Base-by-base conservation (phyloP, 345 rosid genomes). In the Citrus inodora region DNA sequence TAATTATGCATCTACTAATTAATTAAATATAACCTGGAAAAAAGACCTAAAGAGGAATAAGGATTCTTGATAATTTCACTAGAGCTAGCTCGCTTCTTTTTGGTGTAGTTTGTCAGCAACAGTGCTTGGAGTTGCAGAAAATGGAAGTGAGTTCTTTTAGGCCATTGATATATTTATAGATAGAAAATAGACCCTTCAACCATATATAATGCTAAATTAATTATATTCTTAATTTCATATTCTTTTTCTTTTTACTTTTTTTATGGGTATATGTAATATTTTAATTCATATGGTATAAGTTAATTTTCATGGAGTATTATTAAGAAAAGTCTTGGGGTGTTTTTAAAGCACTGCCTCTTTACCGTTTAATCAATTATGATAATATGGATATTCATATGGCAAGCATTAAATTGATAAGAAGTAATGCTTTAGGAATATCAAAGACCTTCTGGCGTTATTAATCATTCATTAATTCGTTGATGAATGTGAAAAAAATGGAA, bases 131-230 rank as follows among this genome's bases (percentile, higher is more conserved):
- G 81, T 88, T 84, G 88, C 87, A 87, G 87, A 80, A 85, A 86
- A 85, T 71, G 87, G 85, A 86, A 87, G 79, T 70, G 77, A 78
- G 85, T 53, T 83, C 79, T 73, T 82, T 62, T 74, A 80, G 80
- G 37, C 13, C 7, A 4, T 11, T 4, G 33, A 27, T 35, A 35
- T 66, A 66, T 66, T n/a, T 69, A 69, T 25, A 69, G 13, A 68
- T 67, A 78, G 71, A 76, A 74, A 80, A 81, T 85, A 82, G 83
- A 53, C 58, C 58, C 58, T 53, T 53, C 58, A 53, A 53, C 58
- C 6, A 53, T 19, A 53, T 0, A 16, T 53, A 53, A 53, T 53
- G 22, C 21, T 53, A 53, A 53, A 53, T 53, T 53, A 53, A 53
- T 16, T 53, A 53, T 53, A 17, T 17, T 16, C 21, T 17, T 53